Evolutionary conservation across 805 yeast genomes (phyloP), one percentile per base, ranked within the genome.

Genomic region (Trichomonascus vanleenenianus): DNA sequence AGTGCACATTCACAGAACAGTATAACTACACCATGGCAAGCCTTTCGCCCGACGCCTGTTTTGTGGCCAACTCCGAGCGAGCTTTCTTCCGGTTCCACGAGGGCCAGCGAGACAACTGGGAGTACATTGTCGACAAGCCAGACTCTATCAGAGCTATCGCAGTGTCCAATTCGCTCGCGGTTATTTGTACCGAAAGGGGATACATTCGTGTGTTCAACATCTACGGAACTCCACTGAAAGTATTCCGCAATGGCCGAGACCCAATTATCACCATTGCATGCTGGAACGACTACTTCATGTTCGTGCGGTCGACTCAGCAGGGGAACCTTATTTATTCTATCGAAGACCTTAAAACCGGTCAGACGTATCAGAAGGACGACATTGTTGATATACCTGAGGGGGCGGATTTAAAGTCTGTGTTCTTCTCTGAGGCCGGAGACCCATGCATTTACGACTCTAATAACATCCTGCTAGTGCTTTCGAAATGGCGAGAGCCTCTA

Each of bases 401-500:
- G 42, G 49, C 62, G 52, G 18, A 37, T 51, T 62, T 83, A 52
- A 78, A 76, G 51, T 82, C 89, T 2, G 61, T 85, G n/a, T 88
- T 93, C 58, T 93, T 91, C 69, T 83, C 86, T 37, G 81, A 81
- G 39, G 81, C 76, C 56, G 95, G 95, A 16, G 97, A 91, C 61
- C 98, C 98, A 1, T 84, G 93, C 51, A 61, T 89, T 5, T 83
- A 81, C 45, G 96, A 94, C n/a, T 68, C 72, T 30, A 88, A 82
- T 51, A 87, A 87, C 50, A 74, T 80, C 9, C 69, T 93, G 33
- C 62, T 84, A 30, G 76, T 86, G 0, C 67, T 93, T 16, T 71
- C 81, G 19, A 77, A 81, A 52, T 91, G 97, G 96, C 72, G 96
- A 54, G 76, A 74, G 18, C 70, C 83, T 0, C 62, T 73, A 31